Evolutionary conservation across 495 filamentous ascomycete genomes (phyloP), one percentile per base, ranked within the genome.

Genomic region (Aspergillus conjunctus): DNA sequence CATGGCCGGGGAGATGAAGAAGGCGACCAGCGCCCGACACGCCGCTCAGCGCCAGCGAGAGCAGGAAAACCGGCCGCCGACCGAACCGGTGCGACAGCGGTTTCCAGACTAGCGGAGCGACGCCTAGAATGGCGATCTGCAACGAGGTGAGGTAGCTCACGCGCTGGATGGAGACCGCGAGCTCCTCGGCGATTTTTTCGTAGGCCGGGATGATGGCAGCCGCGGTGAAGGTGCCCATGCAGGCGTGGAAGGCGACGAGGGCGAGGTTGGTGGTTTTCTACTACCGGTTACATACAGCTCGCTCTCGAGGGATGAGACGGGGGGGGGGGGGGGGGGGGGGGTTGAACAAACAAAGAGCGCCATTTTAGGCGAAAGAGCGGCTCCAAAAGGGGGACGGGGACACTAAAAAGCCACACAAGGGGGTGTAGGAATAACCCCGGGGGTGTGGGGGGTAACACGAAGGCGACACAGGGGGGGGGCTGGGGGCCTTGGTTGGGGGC

Each of bases 161-260:
- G 10, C 65, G 67, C 44, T 78, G 77, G 2, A 85, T 44, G 12
- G 74, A 73, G 9, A 78, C 69, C 4, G 66, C 69, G 18, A 85
- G 53, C 32, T 82, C 79, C 7, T 67, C 59, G 8, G 80, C 68
- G 41, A 85, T 80, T 22, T 73, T 54, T 55, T 74, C 71, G 59
- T 80, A 85, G 30, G 80, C 83, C 7, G 79, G 77, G 49, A 83
- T 83, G 56, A 85, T 83, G 21, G 70, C 68, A 1, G 81, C 77
- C 0, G 83, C 83, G 1, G 72, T 83, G 64, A 86, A 84, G 7
- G 83, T 86, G 8, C 80, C 73, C 80, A 85, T 84, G 55, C 73
- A 78, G 10, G 81, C 82, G 56, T 86, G 81, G 63, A 84, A 82
- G 0, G 81, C 76, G 21, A 85, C 79, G 8, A 84, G 76, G n/a